These are phyloP conservation scores for Eimeria tenella DNA, from an alignment of 169 alveolate genomes.

Conservation along the genomic window DNA sequence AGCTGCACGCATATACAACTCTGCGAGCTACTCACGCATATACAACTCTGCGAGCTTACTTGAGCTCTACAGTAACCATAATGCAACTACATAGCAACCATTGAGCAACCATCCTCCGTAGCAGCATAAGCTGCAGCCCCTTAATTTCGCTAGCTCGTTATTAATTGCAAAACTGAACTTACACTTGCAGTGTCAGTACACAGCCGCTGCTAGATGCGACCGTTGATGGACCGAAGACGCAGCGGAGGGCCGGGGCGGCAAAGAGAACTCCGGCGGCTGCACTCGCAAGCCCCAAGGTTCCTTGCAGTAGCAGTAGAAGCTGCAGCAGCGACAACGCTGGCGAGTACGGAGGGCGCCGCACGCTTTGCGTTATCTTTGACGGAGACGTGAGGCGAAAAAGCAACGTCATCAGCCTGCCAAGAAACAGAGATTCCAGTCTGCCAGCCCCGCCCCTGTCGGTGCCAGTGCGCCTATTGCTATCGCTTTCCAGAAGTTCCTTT, in stretches of 20 bases:
- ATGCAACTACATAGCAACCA: no score
- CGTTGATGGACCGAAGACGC: conserved; percentile 57
- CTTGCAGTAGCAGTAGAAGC: conserved; percentile 32
- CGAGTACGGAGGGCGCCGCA: not conserved
- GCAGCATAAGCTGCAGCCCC: not conserved
- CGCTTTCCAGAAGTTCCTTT: no score
- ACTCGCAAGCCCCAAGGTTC: conserved; percentile 59
- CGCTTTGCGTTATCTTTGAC: not conserved
- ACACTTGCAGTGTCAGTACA: conserved; percentile 53
- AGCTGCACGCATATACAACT: conserved; percentile 28
- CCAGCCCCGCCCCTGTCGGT: not conserved
- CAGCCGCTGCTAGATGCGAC: conserved; percentile 60
- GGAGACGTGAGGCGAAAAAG: not conserved
- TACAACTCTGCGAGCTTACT: not conserved
- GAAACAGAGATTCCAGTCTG: not conserved
- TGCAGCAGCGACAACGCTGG: conserved; percentile 65
- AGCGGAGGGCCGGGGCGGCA: conserved; percentile 50
- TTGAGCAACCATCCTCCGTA: not conserved
- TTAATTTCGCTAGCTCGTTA: not conserved
- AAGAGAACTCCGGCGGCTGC: conserved; percentile 46
- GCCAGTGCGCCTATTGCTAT: not conserved
- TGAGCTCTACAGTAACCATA: no score
- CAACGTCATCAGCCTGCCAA: not conserved
- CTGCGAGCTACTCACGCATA: not conserved
- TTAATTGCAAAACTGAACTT: not conserved